Evolutionary conservation across 768 basidiomycete species (phyloP), one percentile per base, ranked within the genome.

Genomic region (Mycena filopes): DNA sequence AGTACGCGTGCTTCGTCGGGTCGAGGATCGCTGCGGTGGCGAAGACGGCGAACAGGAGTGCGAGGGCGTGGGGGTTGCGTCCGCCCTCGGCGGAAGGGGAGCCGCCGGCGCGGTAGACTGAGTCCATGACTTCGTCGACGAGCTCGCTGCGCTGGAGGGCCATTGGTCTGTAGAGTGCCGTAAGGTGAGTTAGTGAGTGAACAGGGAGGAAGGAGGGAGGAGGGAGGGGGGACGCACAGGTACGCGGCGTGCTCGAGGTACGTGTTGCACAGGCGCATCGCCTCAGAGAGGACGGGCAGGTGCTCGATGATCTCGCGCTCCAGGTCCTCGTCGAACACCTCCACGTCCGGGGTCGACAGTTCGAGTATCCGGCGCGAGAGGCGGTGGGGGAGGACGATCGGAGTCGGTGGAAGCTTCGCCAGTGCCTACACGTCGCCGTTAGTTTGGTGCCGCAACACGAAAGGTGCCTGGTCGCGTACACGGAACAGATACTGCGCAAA

Each of bases 1-100:
- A 79, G 68, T 83, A 85, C 41, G 87, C 78, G 1, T 82, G 81
- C 9, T 75, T 73, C 50, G 77, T 71, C 7, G 82, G 80, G 70
- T 91, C 89, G 66, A 91, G 87, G n/a, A 91, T 78, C 0, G 83
- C 77, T 0, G 85, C 91, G 26, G 93, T 81, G 7, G 90, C 86
- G 66, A 94, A 87, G 15, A 92, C 74, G 45, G 84, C 83, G 72
- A 89, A 91, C 21, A 93, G 80, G 28, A 93, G 80, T 0, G 90
- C 81, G 18, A 92, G 77, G 1, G 83, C 76, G 62, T 91, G 87
- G n/a, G 83, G 76, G n/a, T 74, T 75, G 10, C 79, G 72, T 48
- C 82, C 67, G 9, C 68, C 70, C 47, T 81, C 80, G 15, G 80
- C 80, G 5, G 78, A 80, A 41, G 42, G 16, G 49, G 23, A 31